Evolutionary conservation across 495 filamentous ascomycete genomes (phyloP), one percentile per base, ranked within the genome.

Genomic region (Schizothecium vesticola): DNA sequence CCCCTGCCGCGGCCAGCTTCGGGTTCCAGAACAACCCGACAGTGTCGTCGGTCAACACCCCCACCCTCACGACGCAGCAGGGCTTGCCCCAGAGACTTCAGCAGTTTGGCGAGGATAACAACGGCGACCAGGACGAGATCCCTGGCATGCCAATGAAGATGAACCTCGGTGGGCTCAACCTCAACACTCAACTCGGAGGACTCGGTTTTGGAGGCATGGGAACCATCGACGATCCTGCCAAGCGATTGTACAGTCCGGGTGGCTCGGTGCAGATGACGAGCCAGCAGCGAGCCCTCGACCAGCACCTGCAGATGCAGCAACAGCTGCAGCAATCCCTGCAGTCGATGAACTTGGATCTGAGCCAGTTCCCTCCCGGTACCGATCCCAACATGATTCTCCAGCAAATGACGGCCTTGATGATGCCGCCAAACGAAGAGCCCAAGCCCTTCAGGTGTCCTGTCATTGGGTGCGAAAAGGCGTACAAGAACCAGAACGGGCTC

Each of bases 401-500:
- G 74, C 92, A 94, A 69, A 84, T 92, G 70, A 82, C 90, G 59
- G 88, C 81, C 11, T 74, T 85, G 72, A 80, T 85, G 71, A 84
- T 85, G 73, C 78, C 81, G 19, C 89, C 71, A 80, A 69, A 87
- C 51, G 90, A 78, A 68, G 93, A 98, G 72, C 90, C 92, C 69
- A 99, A 97, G 80, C 95, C 95, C 0, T 98, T 96, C 85, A 90
- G 91, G 74, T 99, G 95, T 77, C 95, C 96, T 10, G 95, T 99
- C 57, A 96, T 98, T 73, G 95, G 95, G 21, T 99, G 95, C 75
- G 95, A 99, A 78, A 99, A 99, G 83, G 95, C 95, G 16, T 99
- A 99, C 79, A 99, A 99, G 85, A 99, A 99, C 77, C 95, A 98
- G 74, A 99, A 99, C 73, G 95, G 95, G 33, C 83, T 99, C 33